Percentiles rank a stretch among this genome's conserved stretches.
These are phyloP conservation scores for Cyclostephanos invisitatus DNA, from an alignment of 108 stramenopile genomes.

Conservation along the genomic window DNA sequence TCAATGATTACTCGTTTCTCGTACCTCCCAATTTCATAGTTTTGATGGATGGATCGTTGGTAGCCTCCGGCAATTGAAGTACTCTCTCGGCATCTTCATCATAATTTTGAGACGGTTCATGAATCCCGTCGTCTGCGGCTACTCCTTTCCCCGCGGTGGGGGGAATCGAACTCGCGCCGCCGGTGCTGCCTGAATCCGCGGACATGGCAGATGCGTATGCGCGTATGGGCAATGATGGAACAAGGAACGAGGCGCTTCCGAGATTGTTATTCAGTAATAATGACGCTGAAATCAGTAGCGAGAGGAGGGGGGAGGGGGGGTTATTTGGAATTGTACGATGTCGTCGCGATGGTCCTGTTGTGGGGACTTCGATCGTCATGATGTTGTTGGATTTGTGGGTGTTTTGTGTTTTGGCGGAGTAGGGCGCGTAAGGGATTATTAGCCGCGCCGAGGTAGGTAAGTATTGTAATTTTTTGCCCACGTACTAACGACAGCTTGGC, in stretches of 20 bases:
- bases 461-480: too few species aligned
- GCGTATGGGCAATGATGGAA: neutral
- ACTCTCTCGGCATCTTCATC: neutral
- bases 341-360: neutral
- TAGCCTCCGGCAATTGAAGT: slow-evolving; percentile 22
- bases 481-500: too few species aligned
- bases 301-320: neutral
- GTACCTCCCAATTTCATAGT: slow-evolving; percentile 71
- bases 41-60: slow-evolving; percentile 57
- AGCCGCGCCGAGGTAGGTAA: too few species aligned
- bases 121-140: neutral
- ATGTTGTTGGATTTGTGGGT: too few species aligned
- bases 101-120: neutral
- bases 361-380: neutral
- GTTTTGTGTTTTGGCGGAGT: too few species aligned
- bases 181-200: slow-evolving; percentile 10
- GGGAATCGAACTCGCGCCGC: neutral
- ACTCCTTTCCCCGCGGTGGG: neutral
- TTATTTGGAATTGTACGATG: neutral
- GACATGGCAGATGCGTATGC: slow-evolving; percentile 35
- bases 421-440: too few species aligned
- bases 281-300: neutral
- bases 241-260: slow-evolving; percentile 13
- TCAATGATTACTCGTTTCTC: neutral
- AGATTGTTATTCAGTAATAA: neutral